Evolutionary conservation across 179 eudicot genomes (phyloP), one percentile per base, ranked within the genome.

Genomic region (Actinidia polygama): DNA sequence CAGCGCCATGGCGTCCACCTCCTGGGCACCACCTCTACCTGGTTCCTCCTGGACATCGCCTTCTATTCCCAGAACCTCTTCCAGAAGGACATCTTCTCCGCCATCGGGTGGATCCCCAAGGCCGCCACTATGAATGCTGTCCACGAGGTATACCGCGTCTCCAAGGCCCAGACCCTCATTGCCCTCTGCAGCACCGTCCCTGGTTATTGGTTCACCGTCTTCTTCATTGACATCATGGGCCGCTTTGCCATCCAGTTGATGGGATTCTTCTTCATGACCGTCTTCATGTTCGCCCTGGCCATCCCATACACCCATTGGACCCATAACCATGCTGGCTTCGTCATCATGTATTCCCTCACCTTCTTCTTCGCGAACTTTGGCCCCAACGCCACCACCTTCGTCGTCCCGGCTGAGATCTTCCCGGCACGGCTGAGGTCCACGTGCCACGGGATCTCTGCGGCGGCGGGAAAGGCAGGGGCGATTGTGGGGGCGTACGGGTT

Each of bases 361-460:
- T 88, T 88, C 85, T 88, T 88, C 81, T 88, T 88, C 46, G 88
- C 90, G 0, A 88, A 88, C 30, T 88, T 88, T 18, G 90, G 90
- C 4, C 90, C 90, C 0, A 88, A 88, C 53, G 88, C 88, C 7
- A 88, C 90, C 0, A 88, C 90, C 18, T 88, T 85, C 19, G 86
- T 88, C 0, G 84, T 88, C 18, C 90, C 90, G 0, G 90, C 90
- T 0, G 90, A 87, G 87, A 87, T 87, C 26, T 87, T 87, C 74
- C 89, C 89, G 0, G 89, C 89, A 7, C 57, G 89, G 83, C 54
- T 88, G 81, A 84, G 88, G 40, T 83, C 90, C 11, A 88, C 90
- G 0, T 88, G 90, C 75, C 90, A 88, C 16, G 90, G 90, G 6
- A 88, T 88, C 26, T 88, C 90, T 6, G 81, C 90, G 0, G 90